Evolutionary conservation across 192 early-diverging fungal genomes (phyloP), one percentile per base, ranked within the genome.

Genomic region (Coemansia sp.): DNA sequence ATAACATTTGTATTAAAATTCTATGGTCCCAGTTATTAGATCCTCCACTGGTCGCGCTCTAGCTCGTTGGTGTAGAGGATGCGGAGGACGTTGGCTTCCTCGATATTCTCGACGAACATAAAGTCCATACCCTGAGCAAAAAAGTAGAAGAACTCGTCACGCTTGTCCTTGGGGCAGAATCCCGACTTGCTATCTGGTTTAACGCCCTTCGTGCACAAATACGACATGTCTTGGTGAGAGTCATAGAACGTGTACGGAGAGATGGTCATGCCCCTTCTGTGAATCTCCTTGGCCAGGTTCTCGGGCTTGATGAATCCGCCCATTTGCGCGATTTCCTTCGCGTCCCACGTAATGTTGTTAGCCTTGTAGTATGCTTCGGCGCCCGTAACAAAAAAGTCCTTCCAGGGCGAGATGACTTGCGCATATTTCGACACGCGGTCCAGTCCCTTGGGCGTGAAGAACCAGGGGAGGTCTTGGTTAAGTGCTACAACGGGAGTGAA

Each of bases 191-290:
- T 37, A 1, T 1, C 35, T 3, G 50, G 56, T 8, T 60, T 68
- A 7, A 18, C 23, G 23, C 43, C 39, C n/a, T 38, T 39, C 25
- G 62, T 52, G 61, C 79, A 82, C 62, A 82, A 21, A 42, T 83
- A 83, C 3, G 25, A 56, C 68, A 65, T 65, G 21, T 59, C 34
- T 60, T 83, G 81, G 58, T 59, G 76, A 64, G 75, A 77, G 57
- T 83, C 81, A 47, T 83, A 83, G 28, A 83, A 83, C 0, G 81
- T 83, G 20, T 83, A 83, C 0, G 76, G 72, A 0, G 81, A 77
- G 3, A 83, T 23, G 1, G 65, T 48, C 72, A 83, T 63, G 11
- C 73, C 69, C 3, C 81, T 62, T 14, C 8, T 34, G 18, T 83
- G 81, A 13, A 63, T 55, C 64, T 75, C 72, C 10, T 31, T 28